Percentiles rank a stretch among this genome's conserved stretches.
Evolutionary conservation across 768 basidiomycete genomes (phyloP).

Genomic region (Hydnum rufescens): DNA sequence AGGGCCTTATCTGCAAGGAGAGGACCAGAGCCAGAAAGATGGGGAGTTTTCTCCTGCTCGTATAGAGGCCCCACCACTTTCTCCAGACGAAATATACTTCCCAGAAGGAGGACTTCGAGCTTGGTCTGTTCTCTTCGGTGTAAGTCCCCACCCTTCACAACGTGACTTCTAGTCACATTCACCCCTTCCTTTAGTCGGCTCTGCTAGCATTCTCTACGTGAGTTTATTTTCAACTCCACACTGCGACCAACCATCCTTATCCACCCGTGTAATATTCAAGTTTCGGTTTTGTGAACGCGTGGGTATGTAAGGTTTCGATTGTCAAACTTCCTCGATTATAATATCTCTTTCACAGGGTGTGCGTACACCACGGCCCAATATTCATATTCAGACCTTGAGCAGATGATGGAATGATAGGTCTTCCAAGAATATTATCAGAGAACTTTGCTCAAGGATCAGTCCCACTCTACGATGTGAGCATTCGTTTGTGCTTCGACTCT

Average conservation of each 20-base stretch:
- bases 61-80: neutral
- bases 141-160: neutral
- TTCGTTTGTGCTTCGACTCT: neutral
- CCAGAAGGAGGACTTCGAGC: conserved; percentile 1
- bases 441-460: conserved; percentile 26
- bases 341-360: conserved; percentile 5
- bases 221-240: neutral
- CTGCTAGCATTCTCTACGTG: conserved; percentile 4
- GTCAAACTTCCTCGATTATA: no score
- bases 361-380: neutral
- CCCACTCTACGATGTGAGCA: conserved; percentile 45
- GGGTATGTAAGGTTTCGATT: conserved; percentile 4
- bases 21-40: no score
- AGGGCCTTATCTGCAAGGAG: no score
- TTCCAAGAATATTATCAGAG: conserved; percentile 58
- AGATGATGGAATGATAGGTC: conserved; percentile 21
- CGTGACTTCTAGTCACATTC: neutral
- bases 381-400: neutral
- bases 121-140: neutral
- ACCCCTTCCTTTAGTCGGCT: neutral
- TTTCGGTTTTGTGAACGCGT: conserved; percentile 5
- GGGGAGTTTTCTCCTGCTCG: no score
- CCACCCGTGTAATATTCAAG: neutral
- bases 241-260: neutral
- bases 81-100: neutral